Conservation (phyloP, 2,329 filamentous ascomycete species). For the Aspergillus thermomutatus region DNA sequence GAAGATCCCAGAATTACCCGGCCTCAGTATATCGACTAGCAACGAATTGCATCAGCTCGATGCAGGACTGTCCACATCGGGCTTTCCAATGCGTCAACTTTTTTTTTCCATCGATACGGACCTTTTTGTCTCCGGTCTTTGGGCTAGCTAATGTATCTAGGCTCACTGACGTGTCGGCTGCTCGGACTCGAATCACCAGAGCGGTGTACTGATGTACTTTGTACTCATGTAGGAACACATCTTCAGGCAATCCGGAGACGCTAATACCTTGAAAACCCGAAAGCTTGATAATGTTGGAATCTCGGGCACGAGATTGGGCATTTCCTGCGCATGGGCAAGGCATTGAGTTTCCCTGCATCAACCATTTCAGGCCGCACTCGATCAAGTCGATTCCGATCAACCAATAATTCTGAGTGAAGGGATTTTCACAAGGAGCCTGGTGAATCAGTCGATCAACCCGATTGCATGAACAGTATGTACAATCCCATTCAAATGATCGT, state of each 20-base stretch:
- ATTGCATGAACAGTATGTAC: neutral
- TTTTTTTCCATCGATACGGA: neutral
- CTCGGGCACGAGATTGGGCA: neutral
- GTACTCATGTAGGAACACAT: constrained; percentile 5
- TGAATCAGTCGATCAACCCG: neutral
- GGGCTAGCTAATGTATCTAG: neutral
- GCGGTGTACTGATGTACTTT: constrained; percentile 7
- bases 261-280: neutral
- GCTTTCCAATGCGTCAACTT: neutral
- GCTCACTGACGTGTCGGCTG: neutral
- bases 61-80: neutral
- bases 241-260: constrained; percentile 5
- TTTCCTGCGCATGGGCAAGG: neutral
- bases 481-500: neutral
- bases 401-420: neutral
- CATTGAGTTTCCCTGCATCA: neutral
- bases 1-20: neutral
- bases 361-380: neutral
- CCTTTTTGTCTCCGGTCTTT: neutral
- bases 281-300: neutral
- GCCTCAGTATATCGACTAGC: neutral
- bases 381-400: neutral
- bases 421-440: neutral
- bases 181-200: neutral
- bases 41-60: neutral